Evolutionary conservation across 768 basidiomycete genomes (phyloP).

Genomic region (Suillus brevipes): DNA sequence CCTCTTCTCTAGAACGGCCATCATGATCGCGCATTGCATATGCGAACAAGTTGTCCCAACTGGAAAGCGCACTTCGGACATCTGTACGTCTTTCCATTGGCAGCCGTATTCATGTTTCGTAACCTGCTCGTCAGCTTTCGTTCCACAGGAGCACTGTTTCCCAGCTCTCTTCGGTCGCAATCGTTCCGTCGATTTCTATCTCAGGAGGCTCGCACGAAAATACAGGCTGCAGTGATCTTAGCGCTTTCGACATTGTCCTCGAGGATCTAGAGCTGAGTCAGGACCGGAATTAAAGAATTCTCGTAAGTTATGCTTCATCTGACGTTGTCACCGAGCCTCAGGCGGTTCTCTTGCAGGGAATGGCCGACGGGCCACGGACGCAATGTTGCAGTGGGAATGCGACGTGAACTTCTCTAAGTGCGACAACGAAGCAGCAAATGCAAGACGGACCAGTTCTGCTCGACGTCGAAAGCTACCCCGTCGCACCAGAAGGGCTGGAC

Average conservation of each 20-base stretch:
- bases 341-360: slow-evolving; percentile 51
- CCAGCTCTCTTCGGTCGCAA: slow-evolving; percentile 9
- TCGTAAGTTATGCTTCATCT: slow-evolving; percentile 66
- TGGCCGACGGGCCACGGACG: slow-evolving; percentile 78
- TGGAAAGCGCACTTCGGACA: slow-evolving; percentile 43
- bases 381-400: slow-evolving; percentile 1
- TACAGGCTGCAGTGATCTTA: slow-evolving; percentile 83
- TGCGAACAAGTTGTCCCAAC: slow-evolving; percentile 29
- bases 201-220: slow-evolving; percentile 57
- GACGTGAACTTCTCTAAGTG: background rate
- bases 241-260: slow-evolving; percentile 84
- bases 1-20: too few relatives aligned
- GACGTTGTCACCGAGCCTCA: background rate
- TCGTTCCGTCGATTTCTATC: slow-evolving; percentile 52
- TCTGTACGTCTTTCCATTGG: slow-evolving; percentile 40
- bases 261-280: slow-evolving; percentile 81
- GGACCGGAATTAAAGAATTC: slow-evolving; percentile 91
- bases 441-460: slow-evolving; percentile 42
- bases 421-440: slow-evolving; percentile 17
- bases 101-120: background rate
- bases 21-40: too few relatives aligned
- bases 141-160: slow-evolving; percentile 34
- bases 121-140: slow-evolving; percentile 27
- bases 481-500: slow-evolving; percentile 52
- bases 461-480: slow-evolving; percentile 61